Percentiles rank a stretch among this genome's conserved stretches.
These are phyloP conservation scores for Rhododendron vialii DNA, from an alignment of 148 eudicot genomes.

Conservation along the genomic window DNA sequence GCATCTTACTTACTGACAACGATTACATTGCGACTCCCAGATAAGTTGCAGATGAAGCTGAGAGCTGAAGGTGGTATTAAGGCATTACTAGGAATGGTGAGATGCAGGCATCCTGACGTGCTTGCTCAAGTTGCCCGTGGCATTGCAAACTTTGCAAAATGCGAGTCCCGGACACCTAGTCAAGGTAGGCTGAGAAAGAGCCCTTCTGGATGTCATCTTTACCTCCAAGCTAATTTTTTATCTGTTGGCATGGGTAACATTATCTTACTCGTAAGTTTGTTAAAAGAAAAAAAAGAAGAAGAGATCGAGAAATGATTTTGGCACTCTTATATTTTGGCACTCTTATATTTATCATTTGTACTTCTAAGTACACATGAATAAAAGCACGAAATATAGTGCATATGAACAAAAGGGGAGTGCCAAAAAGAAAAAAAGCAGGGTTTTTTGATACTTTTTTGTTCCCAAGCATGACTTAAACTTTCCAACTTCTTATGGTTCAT, in stretches of 20 bases:
- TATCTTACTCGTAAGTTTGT: not conserved
- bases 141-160: constrained; percentile 91
- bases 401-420: not conserved
- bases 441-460: not conserved
- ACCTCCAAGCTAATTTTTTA: not conserved
- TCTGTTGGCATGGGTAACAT: not conserved
- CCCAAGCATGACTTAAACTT: not conserved
- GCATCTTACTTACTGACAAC: constrained; percentile 3
- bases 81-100: constrained; percentile 84
- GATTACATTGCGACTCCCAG: constrained; percentile 25
- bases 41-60: constrained; percentile 72
- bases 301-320: not conserved
- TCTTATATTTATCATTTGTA: not conserved
- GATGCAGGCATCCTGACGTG: constrained; percentile 85
- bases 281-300: not conserved
- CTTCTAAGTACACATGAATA: not conserved
- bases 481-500: not conserved
- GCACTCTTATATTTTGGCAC: not conserved
- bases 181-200: constrained; percentile 48
- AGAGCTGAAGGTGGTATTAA: constrained; percentile 86
- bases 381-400: not conserved
- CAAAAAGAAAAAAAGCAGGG: not conserved
- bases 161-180: constrained; percentile 78
- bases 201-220: not conserved
- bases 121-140: constrained; percentile 99